Evolutionary conservation across 2,329 filamentous ascomycete species (phyloP).

Genomic region (Fusarium udum): DNA sequence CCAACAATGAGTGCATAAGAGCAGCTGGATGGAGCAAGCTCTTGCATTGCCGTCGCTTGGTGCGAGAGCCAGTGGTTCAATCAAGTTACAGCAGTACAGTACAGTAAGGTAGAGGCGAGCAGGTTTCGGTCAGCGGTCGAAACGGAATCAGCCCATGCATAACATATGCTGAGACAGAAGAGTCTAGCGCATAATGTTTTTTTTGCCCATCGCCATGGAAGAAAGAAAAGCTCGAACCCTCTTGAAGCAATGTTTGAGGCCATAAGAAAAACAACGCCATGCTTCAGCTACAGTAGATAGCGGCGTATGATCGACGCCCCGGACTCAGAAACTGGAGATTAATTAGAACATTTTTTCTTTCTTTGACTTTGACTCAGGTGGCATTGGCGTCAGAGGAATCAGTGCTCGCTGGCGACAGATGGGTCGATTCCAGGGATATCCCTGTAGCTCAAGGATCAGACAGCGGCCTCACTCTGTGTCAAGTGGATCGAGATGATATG

Average conservation of each 20-base stretch:
- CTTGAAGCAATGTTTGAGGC: conserved; percentile 27
- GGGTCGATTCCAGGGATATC: conserved; percentile 33
- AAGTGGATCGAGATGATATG: conserved; percentile 30
- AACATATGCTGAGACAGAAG: conserved; percentile 33
- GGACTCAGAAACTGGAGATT: conserved; percentile 38
- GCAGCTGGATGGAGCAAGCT: conserved; percentile 6
- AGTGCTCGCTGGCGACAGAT: conserved; percentile 37
- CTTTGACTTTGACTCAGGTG: conserved; percentile 6
- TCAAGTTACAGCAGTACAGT: conserved; percentile 24
- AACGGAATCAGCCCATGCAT: conserved; percentile 42
- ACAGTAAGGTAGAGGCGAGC: conserved; percentile 12
- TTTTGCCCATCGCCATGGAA: conserved; percentile 1
- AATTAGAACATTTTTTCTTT: conserved; percentile 11
- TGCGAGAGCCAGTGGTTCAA: conserved; percentile 32
- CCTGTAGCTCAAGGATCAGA: conserved; percentile 23
- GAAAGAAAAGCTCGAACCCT: conserved; percentile 5
- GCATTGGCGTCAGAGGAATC: conserved; percentile 38
- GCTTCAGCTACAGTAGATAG: conserved; percentile 41
- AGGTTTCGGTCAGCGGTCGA: conserved; percentile 34
- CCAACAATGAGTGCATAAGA: conserved; percentile 28
- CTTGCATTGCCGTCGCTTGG: conserved; percentile 22
- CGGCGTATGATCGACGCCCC: conserved; percentile 44
- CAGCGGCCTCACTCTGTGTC: conserved; percentile 30
- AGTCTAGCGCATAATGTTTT: not conserved
- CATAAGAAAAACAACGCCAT: conserved; percentile 14